Evolutionary conservation across 2,329 filamentous ascomycete species (phyloP).

Genomic region (Cordyceps cateniannulata): DNA sequence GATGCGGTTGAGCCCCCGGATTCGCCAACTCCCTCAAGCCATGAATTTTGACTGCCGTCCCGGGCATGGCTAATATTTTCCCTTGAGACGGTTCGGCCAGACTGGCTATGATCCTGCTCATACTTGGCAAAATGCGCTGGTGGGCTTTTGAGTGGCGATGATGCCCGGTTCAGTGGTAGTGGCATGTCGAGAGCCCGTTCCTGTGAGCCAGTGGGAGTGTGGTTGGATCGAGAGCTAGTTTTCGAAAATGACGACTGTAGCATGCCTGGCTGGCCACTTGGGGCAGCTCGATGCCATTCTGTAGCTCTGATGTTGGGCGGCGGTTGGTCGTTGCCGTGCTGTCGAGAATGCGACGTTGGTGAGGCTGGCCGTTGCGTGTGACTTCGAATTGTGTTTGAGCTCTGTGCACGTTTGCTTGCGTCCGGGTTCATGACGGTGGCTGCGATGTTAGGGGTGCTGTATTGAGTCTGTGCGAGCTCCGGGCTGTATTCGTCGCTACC

Average conservation of each 20-base stretch:
- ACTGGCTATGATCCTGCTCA: constrained; percentile 22
- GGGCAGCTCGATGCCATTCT: constrained; percentile 1
- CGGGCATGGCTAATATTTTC: constrained; percentile 37
- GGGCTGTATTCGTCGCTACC: constrained; percentile 42
- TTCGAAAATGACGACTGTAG: constrained; percentile 49
- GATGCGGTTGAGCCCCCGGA: constrained; percentile 74
- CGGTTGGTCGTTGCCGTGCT: background rate
- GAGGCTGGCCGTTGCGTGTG: background rate
- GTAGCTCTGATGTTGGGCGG: constrained; percentile 8
- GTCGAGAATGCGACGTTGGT: background rate
- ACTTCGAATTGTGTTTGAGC: background rate
- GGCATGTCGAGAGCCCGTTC: constrained; percentile 41
- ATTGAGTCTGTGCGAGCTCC: constrained; percentile 15
- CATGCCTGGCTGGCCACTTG: constrained; percentile 18
- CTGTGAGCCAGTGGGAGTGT: background rate
- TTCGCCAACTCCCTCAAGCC: constrained; percentile 92
- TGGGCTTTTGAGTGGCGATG: constrained; percentile 32
- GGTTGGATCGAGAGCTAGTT: constrained; percentile 32
- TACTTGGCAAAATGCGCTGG: constrained; percentile 6
- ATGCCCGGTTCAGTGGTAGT: constrained; percentile 58
- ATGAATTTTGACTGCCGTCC: constrained; percentile 71
- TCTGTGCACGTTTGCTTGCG: background rate
- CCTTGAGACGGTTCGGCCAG: constrained; percentile 22
- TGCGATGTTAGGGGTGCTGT: background rate
- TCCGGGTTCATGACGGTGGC: background rate